phyloP scores from a whole-genome alignment of 1,139 yeast species.

The Candida labiduridarum region DNA sequence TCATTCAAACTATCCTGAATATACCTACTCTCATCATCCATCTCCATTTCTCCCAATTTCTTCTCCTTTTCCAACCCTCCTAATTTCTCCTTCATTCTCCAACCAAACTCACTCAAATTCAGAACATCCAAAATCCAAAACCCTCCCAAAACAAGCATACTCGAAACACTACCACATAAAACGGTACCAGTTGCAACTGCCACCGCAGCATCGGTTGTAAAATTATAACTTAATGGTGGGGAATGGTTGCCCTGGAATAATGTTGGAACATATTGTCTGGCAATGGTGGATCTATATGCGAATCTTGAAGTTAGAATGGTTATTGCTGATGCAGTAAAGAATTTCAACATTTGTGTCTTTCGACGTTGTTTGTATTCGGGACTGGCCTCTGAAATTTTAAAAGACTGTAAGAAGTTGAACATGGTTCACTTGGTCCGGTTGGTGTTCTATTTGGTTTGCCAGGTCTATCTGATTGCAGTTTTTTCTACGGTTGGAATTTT shows the following conservation, averaged over 20 bases:
- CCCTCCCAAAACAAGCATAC: slow-evolving; percentile 73
- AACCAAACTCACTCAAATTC: slow-evolving; percentile 68
- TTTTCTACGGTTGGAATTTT: not conserved
- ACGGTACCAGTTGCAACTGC: slow-evolving; percentile 85
- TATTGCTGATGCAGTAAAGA: slow-evolving; percentile 71
- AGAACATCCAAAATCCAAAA: slow-evolving; percentile 82
- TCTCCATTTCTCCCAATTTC: slow-evolving; percentile 50
- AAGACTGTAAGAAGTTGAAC: slow-evolving; percentile 14
- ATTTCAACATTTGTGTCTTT: slow-evolving; percentile 69
- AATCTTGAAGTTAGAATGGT: slow-evolving; percentile 74
- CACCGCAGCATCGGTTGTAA: slow-evolving; percentile 80
- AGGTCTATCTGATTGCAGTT: not conserved
- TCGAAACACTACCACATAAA: slow-evolving; percentile 70
- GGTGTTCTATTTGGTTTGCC: not conserved
- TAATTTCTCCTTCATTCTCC: slow-evolving; percentile 61
- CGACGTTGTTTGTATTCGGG: slow-evolving; percentile 57
- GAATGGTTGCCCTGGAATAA: slow-evolving; percentile 84
- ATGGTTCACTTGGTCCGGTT: not conserved
- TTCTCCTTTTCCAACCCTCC: slow-evolving; percentile 69
- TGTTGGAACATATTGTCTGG: slow-evolving; percentile 76
- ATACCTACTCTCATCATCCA: slow-evolving; percentile 67
- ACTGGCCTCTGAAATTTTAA: slow-evolving; percentile 41
- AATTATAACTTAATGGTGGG: slow-evolving; percentile 75
- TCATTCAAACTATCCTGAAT: slow-evolving; percentile 56
- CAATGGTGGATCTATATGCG: slow-evolving; percentile 72